Conservation (phyloP, 345 rosid genomes). For the Rhodamnia rubescens region DNA sequence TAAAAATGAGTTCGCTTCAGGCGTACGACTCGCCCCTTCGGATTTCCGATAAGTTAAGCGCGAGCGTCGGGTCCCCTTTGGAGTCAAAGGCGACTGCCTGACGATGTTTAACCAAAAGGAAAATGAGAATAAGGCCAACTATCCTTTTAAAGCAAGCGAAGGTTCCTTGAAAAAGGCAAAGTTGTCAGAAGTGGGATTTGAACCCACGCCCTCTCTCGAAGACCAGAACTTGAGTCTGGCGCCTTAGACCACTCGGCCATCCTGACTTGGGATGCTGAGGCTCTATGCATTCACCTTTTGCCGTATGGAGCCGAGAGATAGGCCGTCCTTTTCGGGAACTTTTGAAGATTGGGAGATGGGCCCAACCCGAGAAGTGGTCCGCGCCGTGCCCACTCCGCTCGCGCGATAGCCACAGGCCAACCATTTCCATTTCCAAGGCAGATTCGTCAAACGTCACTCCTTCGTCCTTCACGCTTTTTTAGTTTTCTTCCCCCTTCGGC, state of each 20-base stretch:
- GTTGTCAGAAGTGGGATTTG: constrained; percentile 55
- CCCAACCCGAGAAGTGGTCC: not conserved
- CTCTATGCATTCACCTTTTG: too few species aligned
- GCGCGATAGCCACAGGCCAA: not conserved
- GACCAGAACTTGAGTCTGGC: constrained; percentile 50
- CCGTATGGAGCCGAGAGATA: fast-evolving
- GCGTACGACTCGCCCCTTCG: not conserved
- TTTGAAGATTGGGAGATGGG: not conserved
- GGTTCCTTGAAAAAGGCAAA: not conserved
- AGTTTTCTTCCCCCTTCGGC: not conserved
- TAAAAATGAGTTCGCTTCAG: not conserved
- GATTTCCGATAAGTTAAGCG: not conserved
- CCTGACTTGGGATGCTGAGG: constrained; percentile 1
- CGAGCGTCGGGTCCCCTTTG: not conserved
- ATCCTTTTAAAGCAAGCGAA: too few species aligned
- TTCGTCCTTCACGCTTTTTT: not conserved
- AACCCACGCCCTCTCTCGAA: constrained; percentile 48
- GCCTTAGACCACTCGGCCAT: constrained; percentile 46
- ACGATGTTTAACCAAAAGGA: too few species aligned
- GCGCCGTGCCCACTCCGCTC: not conserved
- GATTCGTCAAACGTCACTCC: not conserved
- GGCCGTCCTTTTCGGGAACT: not conserved
- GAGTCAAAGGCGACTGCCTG: too few species aligned
- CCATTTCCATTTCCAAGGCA: not conserved
- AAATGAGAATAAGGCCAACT: too few species aligned